Evolutionary conservation across 495 filamentous ascomycete genomes (phyloP).

Genomic region (Evansstolkia leycettana): DNA sequence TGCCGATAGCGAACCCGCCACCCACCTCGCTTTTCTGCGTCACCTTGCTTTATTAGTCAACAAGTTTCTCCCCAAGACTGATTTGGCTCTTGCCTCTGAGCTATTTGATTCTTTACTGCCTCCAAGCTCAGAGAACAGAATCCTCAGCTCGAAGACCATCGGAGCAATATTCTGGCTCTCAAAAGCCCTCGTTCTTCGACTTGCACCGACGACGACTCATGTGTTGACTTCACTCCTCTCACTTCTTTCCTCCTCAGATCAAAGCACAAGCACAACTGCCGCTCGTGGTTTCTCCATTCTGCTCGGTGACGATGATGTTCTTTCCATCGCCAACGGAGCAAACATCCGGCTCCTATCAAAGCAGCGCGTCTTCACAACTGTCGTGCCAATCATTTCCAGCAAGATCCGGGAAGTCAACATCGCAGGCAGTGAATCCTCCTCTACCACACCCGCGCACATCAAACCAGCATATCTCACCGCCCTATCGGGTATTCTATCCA

Average conservation of each 20-base stretch:
- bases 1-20: constrained; percentile 20
- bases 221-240: constrained; percentile 38
- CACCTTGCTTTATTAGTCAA: constrained; percentile 53
- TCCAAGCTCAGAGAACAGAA: constrained; percentile 6
- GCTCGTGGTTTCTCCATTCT: constrained; percentile 50
- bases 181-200: constrained; percentile 41
- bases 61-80: constrained; percentile 46
- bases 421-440: constrained; percentile 7
- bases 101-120: constrained; percentile 25
- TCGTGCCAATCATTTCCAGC: constrained; percentile 44
- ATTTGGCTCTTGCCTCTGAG: constrained; percentile 20
- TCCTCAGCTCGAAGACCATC: constrained; percentile 15
- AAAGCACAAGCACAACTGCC: constrained; percentile 30
- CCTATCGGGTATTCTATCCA: constrained; percentile 50
- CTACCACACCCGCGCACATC: constrained; percentile 14
- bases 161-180: constrained; percentile 41
- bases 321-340: constrained; percentile 52
- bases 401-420: constrained; percentile 39
- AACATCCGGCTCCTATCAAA: constrained; percentile 50
- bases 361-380: constrained; percentile 52
- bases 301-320: constrained; percentile 50
- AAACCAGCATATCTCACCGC: constrained; percentile 56
- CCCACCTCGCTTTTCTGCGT: constrained; percentile 41
- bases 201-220: constrained; percentile 32
- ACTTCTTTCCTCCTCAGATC: constrained; percentile 38